Evolutionary conservation across 2,329 filamentous ascomycete genomes (phyloP), one percentile per base, ranked within the genome.

Genomic region (Venturia carpophila): DNA sequence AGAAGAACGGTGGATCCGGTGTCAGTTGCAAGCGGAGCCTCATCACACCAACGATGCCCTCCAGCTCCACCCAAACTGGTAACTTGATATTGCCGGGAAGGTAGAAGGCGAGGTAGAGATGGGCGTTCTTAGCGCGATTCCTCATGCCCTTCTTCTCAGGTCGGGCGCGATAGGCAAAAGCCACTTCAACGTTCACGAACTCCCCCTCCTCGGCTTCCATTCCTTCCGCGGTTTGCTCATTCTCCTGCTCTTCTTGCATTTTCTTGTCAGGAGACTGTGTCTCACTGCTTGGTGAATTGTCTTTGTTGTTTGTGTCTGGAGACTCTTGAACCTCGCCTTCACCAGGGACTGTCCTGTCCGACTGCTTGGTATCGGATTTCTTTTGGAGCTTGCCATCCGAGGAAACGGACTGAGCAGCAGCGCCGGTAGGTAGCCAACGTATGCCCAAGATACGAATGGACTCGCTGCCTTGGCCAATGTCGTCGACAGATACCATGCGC

Each of bases 181-280:
- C 87, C 19, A 91, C 78, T 71, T 92, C 89, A 63, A 92, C 75
- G 70, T 92, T 92, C 73, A 91, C 82, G 70, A 91, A 91, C 68
- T 91, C 88, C 13, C 88, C 88, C 71, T 91, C 87, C 73, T 91
- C 88, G 1, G 87, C 88, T 69, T 89, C 85, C 86, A 90, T 88
- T 1, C 86, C 87, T 69, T 86, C 81, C 11, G 75, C 76, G 43
- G 80, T 71, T 45, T 76, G 74, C 64, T 76, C 68, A 47, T 71
- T 68, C 21, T 73, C 68, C 49, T 73, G 67, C 66, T 74, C 68
- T 60, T 70, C 68, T 11, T 70, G 67, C 4, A 69, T 71, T 11
- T 73, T 69, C 11, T 79, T 76, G 4, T 66, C 45, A 77, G 71
- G 34, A 76, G 73, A 47, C 74, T 73, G 52, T 75, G 72, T 55